Evolutionary conservation across 306 rosid species (phyloP).

Genomic region (Oemleria cerasiformis): DNA sequence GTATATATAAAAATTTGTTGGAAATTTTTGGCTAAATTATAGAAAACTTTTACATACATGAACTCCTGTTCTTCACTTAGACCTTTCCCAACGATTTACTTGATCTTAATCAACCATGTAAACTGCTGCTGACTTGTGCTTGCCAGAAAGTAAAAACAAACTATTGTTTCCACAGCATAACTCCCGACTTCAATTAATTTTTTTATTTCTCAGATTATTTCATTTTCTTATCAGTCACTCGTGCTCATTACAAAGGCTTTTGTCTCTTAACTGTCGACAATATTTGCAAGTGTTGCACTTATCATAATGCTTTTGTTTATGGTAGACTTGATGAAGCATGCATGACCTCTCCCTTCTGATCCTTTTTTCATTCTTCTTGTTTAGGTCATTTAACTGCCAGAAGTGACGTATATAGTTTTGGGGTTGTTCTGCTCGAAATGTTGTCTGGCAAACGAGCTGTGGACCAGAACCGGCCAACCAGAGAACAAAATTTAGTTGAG

Average conservation of each 20-base stretch:
- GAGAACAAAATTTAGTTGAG: slow-evolving; percentile 76
- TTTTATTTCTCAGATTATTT: background rate
- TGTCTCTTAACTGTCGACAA: background rate
- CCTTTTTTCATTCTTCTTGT: slow-evolving; percentile 8
- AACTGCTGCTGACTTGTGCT: too few species aligned
- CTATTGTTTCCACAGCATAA: too few species aligned
- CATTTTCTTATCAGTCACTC: background rate
- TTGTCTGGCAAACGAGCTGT: slow-evolving; percentile 74
- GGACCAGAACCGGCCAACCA: slow-evolving; percentile 76
- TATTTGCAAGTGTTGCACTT: background rate
- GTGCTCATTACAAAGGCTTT: background rate
- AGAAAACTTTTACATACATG: background rate
- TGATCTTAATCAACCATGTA: too few species aligned
- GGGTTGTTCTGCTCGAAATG: slow-evolving; percentile 89
- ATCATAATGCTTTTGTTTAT: slow-evolving; percentile 4
- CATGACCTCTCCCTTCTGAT: slow-evolving; percentile 26
- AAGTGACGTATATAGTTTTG: slow-evolving; percentile 93
- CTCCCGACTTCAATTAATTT: too few species aligned
- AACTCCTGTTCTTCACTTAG: background rate
- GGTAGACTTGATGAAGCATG: slow-evolving; percentile 10
- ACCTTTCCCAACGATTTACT: too few species aligned
- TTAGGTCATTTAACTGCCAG: slow-evolving; percentile 83
- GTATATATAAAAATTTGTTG: background rate
- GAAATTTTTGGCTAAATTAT: too few species aligned
- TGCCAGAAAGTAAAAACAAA: too few species aligned